phyloP scores from a whole-genome alignment of 108 stramenopile species.

The Cyclotella cryptica region DNA sequence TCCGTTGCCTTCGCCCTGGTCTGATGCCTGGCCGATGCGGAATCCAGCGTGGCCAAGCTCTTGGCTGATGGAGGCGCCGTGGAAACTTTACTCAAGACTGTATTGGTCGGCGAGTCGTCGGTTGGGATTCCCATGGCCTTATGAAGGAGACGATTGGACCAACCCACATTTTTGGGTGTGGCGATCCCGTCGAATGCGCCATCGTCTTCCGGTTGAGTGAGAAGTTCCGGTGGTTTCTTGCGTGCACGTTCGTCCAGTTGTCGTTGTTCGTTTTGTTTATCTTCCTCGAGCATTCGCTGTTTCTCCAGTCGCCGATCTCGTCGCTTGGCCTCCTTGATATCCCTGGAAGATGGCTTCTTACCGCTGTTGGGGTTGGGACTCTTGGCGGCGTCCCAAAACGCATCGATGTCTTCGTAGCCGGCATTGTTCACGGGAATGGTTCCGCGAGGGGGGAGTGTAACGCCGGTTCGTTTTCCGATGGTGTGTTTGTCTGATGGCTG shows the following conservation, averaged over 20 bases:
- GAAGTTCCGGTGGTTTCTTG: constrained; percentile 20
- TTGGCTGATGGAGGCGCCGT: constrained; percentile 33
- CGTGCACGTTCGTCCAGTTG: neutral
- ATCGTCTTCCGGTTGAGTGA: neutral
- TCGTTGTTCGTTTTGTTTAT: too few species aligned
- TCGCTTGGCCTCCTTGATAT: too few species aligned
- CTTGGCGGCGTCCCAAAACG: constrained; percentile 43
- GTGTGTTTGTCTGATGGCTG: neutral
- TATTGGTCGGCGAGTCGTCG: constrained; percentile 27
- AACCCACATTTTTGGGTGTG: constrained; percentile 10
- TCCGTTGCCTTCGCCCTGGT: neutral
- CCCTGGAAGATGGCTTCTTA: neutral
- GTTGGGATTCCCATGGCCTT: constrained; percentile 45
- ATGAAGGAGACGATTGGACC: constrained; percentile 35
- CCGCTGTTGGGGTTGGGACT: constrained; percentile 17
- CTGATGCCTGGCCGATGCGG: neutral
- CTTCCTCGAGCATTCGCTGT: too few species aligned
- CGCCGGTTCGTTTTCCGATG: constrained; percentile 37
- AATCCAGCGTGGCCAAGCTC: constrained; percentile 6
- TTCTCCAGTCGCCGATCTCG: too few species aligned
- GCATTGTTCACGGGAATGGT: constrained; percentile 27
- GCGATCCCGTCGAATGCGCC: neutral
- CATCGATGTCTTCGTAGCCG: constrained; percentile 52
- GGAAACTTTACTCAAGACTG: constrained; percentile 28
- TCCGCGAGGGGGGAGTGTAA: constrained; percentile 37